These are phyloP conservation scores for Zygosaccharomyces gambellarensis DNA, from an alignment of 805 yeast species.

Conservation along the genomic window DNA sequence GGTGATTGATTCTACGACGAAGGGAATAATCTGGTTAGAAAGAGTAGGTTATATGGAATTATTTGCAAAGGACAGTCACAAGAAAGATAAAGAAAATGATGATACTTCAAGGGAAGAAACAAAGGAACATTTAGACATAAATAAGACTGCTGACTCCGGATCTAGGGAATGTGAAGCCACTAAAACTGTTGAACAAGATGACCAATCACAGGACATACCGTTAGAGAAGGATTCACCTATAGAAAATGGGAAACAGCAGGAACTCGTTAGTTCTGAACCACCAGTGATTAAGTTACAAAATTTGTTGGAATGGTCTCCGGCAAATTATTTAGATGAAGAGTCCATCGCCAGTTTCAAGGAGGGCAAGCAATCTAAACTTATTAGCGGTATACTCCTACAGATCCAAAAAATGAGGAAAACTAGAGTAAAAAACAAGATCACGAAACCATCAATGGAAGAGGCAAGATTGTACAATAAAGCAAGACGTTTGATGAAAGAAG, in stretches of 20 bases:
- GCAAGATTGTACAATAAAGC: conserved; percentile 39
- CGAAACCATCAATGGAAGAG: conserved; percentile 43
- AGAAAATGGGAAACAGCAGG: conserved; percentile 1
- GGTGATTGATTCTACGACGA: conserved; percentile 47
- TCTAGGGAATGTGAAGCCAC: background rate
- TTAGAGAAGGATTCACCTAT: background rate
- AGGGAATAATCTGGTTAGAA: conserved; percentile 50
- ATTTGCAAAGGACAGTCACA: conserved; percentile 4
- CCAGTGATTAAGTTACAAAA: conserved; percentile 36
- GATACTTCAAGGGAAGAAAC: conserved; percentile 2
- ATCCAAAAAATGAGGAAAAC: conserved; percentile 47
- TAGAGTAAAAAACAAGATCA: conserved; percentile 35
- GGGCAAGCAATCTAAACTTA: conserved; percentile 40
- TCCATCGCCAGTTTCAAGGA: conserved; percentile 45
- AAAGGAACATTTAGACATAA: conserved; percentile 10
- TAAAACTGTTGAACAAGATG: background rate
- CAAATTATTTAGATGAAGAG: conserved; percentile 45
- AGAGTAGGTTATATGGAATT: conserved; percentile 46
- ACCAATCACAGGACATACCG: background rate
- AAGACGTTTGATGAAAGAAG: conserved; percentile 43
- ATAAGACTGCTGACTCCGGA: background rate
- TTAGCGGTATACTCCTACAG: conserved; percentile 44
- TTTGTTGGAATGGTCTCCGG: conserved; percentile 48
- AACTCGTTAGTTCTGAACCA: background rate
- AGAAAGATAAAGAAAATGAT: conserved; percentile 6